phyloP scores from a whole-genome alignment of 176 grass and related monocot species.

The Eleusine indica region DNA sequence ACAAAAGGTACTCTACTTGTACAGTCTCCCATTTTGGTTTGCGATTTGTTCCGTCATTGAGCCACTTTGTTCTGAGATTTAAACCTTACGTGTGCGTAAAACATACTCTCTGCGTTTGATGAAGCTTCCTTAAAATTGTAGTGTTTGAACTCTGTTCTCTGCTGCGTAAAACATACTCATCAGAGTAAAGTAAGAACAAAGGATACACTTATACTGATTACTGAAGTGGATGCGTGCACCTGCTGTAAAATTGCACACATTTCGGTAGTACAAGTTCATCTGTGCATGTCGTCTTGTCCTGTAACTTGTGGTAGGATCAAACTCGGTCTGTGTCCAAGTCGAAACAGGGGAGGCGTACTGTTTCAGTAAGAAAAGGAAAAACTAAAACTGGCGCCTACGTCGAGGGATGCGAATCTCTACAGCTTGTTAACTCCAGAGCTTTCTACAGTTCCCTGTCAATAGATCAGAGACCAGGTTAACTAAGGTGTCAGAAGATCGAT shows the following conservation, averaged over 20 bases:
- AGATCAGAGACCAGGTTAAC: not conserved
- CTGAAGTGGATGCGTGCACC: not conserved
- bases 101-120: not conserved
- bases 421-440: not conserved
- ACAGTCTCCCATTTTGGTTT: not conserved
- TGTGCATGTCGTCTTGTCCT: not conserved
- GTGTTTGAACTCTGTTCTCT: not conserved
- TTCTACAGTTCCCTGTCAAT: slow-evolving; percentile 19
- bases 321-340: not conserved
- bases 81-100: not conserved
- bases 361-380: not conserved
- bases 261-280: not conserved
- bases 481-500: not conserved
- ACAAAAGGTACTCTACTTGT: not conserved
- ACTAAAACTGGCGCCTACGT: not conserved
- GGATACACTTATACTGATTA: not conserved
- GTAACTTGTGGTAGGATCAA: not conserved
- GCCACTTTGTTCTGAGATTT: not conserved
- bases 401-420: not conserved
- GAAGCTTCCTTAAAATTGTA: not conserved
- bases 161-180: not conserved
- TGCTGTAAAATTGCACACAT: not conserved
- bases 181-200: not conserved
- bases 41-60: not conserved
- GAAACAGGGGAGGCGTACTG: not conserved